Percentiles rank a stretch among this genome's conserved stretches.
These are phyloP conservation scores for Silybum marianum DNA, from an alignment of 129 eudicot genomes.

Conservation along the genomic window DNA sequence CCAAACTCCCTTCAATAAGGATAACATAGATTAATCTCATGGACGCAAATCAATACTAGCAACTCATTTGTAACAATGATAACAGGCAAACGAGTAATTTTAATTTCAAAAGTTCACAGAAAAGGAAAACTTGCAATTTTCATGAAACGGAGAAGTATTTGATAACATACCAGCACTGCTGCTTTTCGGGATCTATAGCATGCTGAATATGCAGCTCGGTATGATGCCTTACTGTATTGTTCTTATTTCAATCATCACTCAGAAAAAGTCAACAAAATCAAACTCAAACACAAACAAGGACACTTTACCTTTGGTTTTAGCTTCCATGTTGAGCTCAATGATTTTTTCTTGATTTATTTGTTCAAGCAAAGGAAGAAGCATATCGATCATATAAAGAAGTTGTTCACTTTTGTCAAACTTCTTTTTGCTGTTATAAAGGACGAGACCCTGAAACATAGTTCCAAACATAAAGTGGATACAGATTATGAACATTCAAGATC, in stretches of 20 bases:
- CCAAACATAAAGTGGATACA: neutral
- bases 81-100: neutral
- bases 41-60: neutral
- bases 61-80: neutral
- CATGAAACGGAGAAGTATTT: neutral
- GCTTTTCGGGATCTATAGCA: constrained; percentile 43
- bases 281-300: neutral
- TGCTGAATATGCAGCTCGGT: constrained; percentile 58
- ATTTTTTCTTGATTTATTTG: constrained; percentile 62
- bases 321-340: constrained; percentile 62
- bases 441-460: constrained; percentile 51
- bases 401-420: constrained; percentile 50
- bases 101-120: neutral
- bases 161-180: constrained; percentile 62
- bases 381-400: constrained; percentile 62
- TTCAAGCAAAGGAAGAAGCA: constrained; percentile 78
- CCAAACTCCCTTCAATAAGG: neutral
- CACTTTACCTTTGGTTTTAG: constrained; percentile 62
- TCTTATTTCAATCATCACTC: neutral
- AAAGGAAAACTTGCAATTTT: neutral
- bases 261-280: neutral
- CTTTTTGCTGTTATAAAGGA: constrained; percentile 40
- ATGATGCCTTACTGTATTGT: constrained; percentile 43
- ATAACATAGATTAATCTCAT: neutral
- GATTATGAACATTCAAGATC: neutral